A percentile compares a stretch with the other conserved stretches of the same genome.
phyloP scores from a whole-genome alignment of 768 basidiomycete species.

The Candolleomyces efflorescens region DNA sequence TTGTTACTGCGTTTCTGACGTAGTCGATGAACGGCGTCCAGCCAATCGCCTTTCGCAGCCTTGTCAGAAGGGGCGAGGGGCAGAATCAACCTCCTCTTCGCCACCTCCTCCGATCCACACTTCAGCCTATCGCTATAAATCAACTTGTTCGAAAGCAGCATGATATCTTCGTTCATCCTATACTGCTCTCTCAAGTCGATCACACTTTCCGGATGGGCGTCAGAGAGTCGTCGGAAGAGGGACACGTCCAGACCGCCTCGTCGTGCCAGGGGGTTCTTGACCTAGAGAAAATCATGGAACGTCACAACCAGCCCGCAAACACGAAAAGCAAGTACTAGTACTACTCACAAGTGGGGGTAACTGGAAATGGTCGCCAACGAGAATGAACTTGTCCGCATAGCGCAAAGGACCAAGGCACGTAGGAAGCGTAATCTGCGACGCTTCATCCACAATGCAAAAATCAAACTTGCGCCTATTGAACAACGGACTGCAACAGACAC shows the following conservation, averaged over 20 bases:
- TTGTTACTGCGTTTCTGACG: background rate
- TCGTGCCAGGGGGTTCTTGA: slow-evolving; percentile 74
- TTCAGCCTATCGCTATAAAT: slow-evolving; percentile 20
- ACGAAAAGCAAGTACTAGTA: too few relatives aligned
- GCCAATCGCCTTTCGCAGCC: background rate
- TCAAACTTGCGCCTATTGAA: slow-evolving; percentile 87
- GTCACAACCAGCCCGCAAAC: too few relatives aligned
- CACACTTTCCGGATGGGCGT: slow-evolving; percentile 82
- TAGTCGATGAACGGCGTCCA: background rate
- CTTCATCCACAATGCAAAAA: slow-evolving; percentile 97
- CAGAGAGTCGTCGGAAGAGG: slow-evolving; percentile 84
- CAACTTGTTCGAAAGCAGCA: slow-evolving; percentile 15
- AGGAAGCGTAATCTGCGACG: slow-evolving; percentile 94
- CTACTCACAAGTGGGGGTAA: slow-evolving; percentile 84
- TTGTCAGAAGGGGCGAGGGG: slow-evolving; percentile 26
- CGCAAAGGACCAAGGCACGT: slow-evolving; percentile 93
- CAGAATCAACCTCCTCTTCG: slow-evolving; percentile 51
- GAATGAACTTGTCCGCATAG: slow-evolving; percentile 84
- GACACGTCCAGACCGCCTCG: slow-evolving; percentile 86
- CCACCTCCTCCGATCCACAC: slow-evolving; percentile 76
- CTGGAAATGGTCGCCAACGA: slow-evolving; percentile 97
- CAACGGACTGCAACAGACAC: slow-evolving; percentile 51
- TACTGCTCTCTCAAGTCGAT: slow-evolving; percentile 88
- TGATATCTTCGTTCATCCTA: slow-evolving; percentile 68
- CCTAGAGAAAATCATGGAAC: too few relatives aligned